These are phyloP conservation scores for Chrysoporthe austroafricana DNA, from an alignment of 2,329 filamentous ascomycete species.

Conservation along the genomic window DNA sequence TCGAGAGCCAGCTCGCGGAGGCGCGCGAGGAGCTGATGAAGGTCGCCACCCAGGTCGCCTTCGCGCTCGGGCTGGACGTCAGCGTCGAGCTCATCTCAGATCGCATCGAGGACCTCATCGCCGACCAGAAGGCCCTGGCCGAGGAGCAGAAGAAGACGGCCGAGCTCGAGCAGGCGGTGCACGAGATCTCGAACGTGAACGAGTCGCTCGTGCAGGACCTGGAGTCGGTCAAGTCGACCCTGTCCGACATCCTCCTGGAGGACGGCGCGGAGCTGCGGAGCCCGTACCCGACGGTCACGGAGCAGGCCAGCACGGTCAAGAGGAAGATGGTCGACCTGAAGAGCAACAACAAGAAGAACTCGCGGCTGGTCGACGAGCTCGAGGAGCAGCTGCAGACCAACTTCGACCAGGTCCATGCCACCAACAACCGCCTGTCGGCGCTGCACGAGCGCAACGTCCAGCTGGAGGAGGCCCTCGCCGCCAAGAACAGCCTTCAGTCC, in stretches of 20 bases:
- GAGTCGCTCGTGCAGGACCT: slow-evolving; percentile 65
- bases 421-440: slow-evolving; percentile 83
- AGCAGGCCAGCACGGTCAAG: slow-evolving; percentile 65
- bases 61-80: slow-evolving; percentile 63
- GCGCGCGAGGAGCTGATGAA: slow-evolving; percentile 69
- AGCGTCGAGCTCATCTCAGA: slow-evolving; percentile 70
- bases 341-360: slow-evolving; percentile 83
- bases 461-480: slow-evolving; percentile 76
- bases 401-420: slow-evolving; percentile 88
- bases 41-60: slow-evolving; percentile 65
- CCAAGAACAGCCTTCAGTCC: slow-evolving; percentile 63
- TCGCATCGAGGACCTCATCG: slow-evolving; percentile 60
- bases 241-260: slow-evolving; percentile 58
- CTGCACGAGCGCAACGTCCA: slow-evolving; percentile 76
- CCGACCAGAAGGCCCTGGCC: slow-evolving; percentile 62
- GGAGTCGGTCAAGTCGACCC: slow-evolving; percentile 59
- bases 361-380: slow-evolving; percentile 88
- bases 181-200: slow-evolving; percentile 61
- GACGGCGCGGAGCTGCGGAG: slow-evolving; percentile 49
- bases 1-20: slow-evolving; percentile 66
- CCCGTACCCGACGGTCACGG: slow-evolving; percentile 52
- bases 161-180: slow-evolving; percentile 59
- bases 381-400: slow-evolving; percentile 95
- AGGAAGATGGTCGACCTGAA: slow-evolving; percentile 67
- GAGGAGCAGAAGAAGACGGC: slow-evolving; percentile 62